These are phyloP conservation scores for Lathyrus oleraceus DNA, from an alignment of 306 rosid species.

Conservation along the genomic window DNA sequence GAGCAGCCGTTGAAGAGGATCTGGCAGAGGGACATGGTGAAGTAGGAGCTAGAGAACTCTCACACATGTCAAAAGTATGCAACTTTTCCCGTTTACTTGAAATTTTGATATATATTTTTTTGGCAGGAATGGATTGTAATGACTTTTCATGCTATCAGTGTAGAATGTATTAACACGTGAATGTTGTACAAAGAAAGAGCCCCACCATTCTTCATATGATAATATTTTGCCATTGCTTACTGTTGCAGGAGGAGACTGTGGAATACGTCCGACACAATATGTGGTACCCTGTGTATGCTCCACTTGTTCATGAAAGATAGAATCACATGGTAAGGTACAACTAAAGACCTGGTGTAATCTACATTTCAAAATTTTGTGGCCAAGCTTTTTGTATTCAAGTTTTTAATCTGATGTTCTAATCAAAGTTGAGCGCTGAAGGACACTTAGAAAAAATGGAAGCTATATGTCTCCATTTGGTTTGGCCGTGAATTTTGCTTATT, in stretches of 20 bases:
- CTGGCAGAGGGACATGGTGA: conserved; percentile 87
- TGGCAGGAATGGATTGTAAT: background rate
- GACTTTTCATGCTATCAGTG: background rate
- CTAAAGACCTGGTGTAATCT: conserved; percentile 4
- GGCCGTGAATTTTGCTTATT: conserved; percentile 8
- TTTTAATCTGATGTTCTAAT: conserved; percentile 19
- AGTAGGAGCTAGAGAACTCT: conserved; percentile 72
- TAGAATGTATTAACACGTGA: conserved; percentile 13
- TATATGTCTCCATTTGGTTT: conserved; percentile 15
- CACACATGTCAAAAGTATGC: conserved; percentile 79
- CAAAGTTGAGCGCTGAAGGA: conserved; percentile 31
- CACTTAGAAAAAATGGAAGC: background rate
- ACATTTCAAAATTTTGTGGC: conserved; percentile 23
- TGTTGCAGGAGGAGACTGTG: conserved; percentile 75
- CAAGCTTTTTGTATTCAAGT: conserved; percentile 32
- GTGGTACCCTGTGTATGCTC: conserved; percentile 92
- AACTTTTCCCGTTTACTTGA: background rate
- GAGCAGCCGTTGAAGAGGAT: conserved; percentile 76
- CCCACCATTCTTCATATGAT: background rate
- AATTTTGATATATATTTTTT: background rate
- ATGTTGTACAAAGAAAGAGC: background rate
- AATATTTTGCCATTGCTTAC: conserved; percentile 17
- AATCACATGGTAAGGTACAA: background rate
- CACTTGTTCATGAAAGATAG: conserved; percentile 85
- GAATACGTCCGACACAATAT: conserved; percentile 60